These are phyloP conservation scores for Clitocybe nebularis DNA, from an alignment of 1,284 basidiomycete genomes.

Conservation along the genomic window DNA sequence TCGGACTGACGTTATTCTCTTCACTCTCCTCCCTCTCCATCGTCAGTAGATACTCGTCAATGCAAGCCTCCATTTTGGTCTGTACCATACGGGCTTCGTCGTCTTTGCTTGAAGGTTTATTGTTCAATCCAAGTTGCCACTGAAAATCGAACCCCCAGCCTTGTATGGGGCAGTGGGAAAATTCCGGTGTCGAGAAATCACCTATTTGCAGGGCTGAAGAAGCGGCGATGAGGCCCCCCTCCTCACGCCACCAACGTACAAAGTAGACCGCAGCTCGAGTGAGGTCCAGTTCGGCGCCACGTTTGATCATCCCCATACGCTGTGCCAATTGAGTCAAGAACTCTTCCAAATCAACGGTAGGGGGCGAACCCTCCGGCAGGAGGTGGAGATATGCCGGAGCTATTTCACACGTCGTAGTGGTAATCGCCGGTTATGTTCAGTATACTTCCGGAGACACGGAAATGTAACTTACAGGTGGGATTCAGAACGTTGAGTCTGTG, in stretches of 20 bases:
- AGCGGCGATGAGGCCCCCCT: slow-evolving; percentile 55
- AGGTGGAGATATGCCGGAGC: slow-evolving; percentile 69
- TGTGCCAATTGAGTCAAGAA: slow-evolving; percentile 71
- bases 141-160: slow-evolving; percentile 85
- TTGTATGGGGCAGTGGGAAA: slow-evolving; percentile 18
- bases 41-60: slow-evolving; percentile 47
- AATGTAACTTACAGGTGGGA: slow-evolving; percentile 53
- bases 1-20: slow-evolving; percentile 59
- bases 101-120: slow-evolving; percentile 16
- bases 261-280: slow-evolving; percentile 76
- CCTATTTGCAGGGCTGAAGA: slow-evolving; percentile 32
- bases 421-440: slow-evolving; percentile 2
- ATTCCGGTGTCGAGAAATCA: slow-evolving; percentile 14
- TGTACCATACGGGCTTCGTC: slow-evolving; percentile 36
- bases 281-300: slow-evolving; percentile 71
- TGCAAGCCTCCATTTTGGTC: slow-evolving; percentile 65
- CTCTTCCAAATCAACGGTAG: slow-evolving; percentile 54
- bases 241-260: slow-evolving; percentile 80
- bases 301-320: slow-evolving; percentile 77
- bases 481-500: slow-evolving; percentile 82
- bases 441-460: slow-evolving; percentile 3
- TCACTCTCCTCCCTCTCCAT: slow-evolving; percentile 45
- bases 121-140: slow-evolving; percentile 46
- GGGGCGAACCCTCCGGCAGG: slow-evolving; percentile 49
- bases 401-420: slow-evolving; percentile 24